These are phyloP conservation scores for Aspergillus transmontanensis DNA, from an alignment of 2,329 filamentous ascomycete species.

Conservation along the genomic window DNA sequence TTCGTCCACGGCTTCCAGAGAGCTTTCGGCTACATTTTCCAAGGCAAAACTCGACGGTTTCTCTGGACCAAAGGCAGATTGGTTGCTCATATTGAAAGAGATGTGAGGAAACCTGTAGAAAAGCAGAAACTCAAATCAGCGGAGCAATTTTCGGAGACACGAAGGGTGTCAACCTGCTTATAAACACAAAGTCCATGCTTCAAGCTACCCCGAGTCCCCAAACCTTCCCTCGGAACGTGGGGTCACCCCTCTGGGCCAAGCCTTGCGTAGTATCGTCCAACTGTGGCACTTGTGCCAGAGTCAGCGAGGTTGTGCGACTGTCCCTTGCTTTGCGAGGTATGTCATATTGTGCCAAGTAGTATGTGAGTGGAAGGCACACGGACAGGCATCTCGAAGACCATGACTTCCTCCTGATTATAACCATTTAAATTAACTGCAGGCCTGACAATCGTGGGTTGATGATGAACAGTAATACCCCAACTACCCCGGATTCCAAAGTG, in stretches of 20 bases:
- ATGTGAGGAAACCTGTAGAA: not conserved
- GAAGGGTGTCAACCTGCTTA: not conserved
- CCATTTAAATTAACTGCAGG: not conserved
- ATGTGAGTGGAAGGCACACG: not conserved
- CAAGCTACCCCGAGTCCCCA: not conserved
- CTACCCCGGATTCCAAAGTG: not conserved
- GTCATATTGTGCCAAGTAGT: not conserved
- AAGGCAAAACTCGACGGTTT: not conserved
- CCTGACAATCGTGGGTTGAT: too few species aligned
- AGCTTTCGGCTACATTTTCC: not conserved
- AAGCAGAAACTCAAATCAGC: not conserved
- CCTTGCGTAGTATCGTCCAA: not conserved
- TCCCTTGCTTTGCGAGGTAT: not conserved
- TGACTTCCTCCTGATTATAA: not conserved
- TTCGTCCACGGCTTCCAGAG: not conserved
- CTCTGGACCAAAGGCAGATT: not conserved
- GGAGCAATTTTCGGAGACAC: not conserved
- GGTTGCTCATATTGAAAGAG: not conserved
- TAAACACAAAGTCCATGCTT: not conserved
- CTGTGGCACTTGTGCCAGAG: not conserved
- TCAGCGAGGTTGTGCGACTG: not conserved
- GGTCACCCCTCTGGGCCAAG: not conserved
- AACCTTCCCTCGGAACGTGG: not conserved
- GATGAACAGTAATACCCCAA: not conserved
- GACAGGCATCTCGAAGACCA: accelerated